Percentiles rank a stretch among this genome's conserved stretches.
phyloP scores from a whole-genome alignment of 805 yeast genomes.

The Wickerhamiella azymoides region DNA sequence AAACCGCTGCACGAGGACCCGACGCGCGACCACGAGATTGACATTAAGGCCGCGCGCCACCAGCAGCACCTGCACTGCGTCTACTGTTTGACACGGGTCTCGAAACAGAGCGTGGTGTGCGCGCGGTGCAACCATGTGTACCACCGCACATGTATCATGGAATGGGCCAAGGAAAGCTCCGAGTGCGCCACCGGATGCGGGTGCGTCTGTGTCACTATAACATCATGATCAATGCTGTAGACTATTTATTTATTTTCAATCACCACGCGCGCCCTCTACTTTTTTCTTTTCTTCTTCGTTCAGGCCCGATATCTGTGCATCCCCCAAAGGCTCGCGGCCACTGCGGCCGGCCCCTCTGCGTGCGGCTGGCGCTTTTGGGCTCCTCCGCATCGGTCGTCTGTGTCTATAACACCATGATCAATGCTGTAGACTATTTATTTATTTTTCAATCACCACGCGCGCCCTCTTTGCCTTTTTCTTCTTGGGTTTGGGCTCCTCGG shows the following conservation, averaged over 20 bases:
- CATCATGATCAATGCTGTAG: too few relatives aligned
- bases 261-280: constrained; percentile 20
- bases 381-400: constrained; percentile 30
- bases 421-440: constrained; percentile 10
- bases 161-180: constrained; percentile 54
- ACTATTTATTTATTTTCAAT: constrained; percentile 10
- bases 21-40: constrained; percentile 22
- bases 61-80: constrained; percentile 31
- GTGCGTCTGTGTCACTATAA: constrained; percentile 38
- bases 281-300: constrained; percentile 16
- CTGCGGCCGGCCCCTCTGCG: too few relatives aligned
- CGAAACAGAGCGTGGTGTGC: constrained; percentile 52
- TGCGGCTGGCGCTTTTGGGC: constrained; percentile 9
- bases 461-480: constrained; percentile 20
- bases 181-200: constrained; percentile 86
- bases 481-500: constrained; percentile 14
- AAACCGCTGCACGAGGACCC: constrained; percentile 32
- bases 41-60: constrained; percentile 19
- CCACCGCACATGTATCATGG: constrained; percentile 64
- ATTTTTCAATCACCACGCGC: constrained; percentile 14
- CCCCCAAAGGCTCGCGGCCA: too few relatives aligned
- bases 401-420: too few relatives aligned
- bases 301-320: too few relatives aligned
- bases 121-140: constrained; percentile 62
- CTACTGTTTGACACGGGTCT: constrained; percentile 48